phyloP scores from a whole-genome alignment of 306 rosid species.

The Senna tora region DNA sequence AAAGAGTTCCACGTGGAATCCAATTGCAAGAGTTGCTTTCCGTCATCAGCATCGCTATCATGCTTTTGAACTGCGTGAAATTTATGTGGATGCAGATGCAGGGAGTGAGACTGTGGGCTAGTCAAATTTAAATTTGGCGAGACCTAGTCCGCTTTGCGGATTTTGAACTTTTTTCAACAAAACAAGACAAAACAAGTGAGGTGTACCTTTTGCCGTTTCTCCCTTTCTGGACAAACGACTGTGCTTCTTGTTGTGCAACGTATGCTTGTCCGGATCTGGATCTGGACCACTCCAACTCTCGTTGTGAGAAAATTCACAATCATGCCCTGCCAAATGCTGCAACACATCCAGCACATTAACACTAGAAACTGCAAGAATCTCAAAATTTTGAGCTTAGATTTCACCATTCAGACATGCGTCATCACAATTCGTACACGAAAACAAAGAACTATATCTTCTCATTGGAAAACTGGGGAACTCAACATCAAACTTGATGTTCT shows the following conservation, averaged over 20 bases:
- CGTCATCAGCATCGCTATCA: slow-evolving; percentile 66
- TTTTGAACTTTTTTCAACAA: slow-evolving; percentile 32
- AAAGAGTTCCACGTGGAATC: slow-evolving; percentile 94
- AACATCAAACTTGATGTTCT: not conserved
- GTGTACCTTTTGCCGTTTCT: slow-evolving; percentile 73
- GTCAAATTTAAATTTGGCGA: slow-evolving; percentile 40
- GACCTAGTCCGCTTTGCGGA: not conserved
- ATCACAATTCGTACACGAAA: not conserved
- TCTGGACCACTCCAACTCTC: slow-evolving; percentile 77
- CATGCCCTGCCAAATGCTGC: slow-evolving; percentile 69
- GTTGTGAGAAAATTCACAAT: slow-evolving; percentile 52
- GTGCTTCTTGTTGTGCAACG: slow-evolving; percentile 45
- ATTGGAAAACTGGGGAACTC: not conserved
- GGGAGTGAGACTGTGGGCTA: slow-evolving; percentile 13
- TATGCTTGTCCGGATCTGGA: slow-evolving; percentile 60
- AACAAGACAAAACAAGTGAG: slow-evolving; percentile 17
- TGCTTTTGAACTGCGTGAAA: slow-evolving; percentile 59
- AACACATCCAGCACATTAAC: slow-evolving; percentile 38
- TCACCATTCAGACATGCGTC: not conserved
- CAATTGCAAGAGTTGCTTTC: slow-evolving; percentile 55
- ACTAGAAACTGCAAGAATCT: not conserved
- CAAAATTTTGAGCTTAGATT: slow-evolving; percentile 6
- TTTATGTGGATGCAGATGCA: slow-evolving; percentile 31
- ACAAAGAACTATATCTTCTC: not conserved
- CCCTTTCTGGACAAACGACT: slow-evolving; percentile 55